These are phyloP conservation scores for Exsudoporus frostii DNA, from an alignment of 768 basidiomycete genomes.

Conservation along the genomic window DNA sequence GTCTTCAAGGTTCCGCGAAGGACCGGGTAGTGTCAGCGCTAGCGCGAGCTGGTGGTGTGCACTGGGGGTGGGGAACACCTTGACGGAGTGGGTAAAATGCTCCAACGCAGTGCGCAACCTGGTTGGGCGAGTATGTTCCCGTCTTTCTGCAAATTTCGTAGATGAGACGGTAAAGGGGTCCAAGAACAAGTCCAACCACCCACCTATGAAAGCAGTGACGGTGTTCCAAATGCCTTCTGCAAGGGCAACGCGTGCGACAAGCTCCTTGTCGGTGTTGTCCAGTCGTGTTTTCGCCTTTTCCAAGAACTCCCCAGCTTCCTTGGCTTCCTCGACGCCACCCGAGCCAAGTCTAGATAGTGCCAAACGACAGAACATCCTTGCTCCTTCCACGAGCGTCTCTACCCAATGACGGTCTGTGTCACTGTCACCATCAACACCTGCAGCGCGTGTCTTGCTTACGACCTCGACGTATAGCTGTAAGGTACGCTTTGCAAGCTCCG, in stretches of 20 bases:
- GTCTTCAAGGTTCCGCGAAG: conserved; percentile 58
- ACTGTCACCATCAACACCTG: conserved; percentile 40
- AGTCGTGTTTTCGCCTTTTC: conserved; percentile 58
- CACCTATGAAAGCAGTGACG: conserved; percentile 69
- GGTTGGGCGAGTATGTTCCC: conserved; percentile 55
- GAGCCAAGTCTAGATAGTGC: conserved; percentile 33
- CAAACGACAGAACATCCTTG: conserved; percentile 68
- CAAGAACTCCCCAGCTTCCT: conserved; percentile 60
- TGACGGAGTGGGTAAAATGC: conserved; percentile 48
- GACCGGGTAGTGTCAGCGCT: conserved; percentile 62
- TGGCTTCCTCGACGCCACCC: conserved; percentile 55
- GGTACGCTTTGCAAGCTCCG: conserved; percentile 64
- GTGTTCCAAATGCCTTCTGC: conserved; percentile 74
- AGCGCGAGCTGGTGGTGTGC: conserved; percentile 81
- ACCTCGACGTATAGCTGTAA: conserved; percentile 81
- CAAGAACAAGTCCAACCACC: conserved; percentile 4
- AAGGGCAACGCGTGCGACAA: conserved; percentile 58
- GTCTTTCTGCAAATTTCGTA: conserved; percentile 49
- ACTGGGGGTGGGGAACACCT: conserved; percentile 47
- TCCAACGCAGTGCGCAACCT: conserved; percentile 57
- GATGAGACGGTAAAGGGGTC: not conserved
- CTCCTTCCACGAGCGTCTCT: conserved; percentile 71
- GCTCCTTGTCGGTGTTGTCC: conserved; percentile 43
- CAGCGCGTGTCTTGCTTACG: conserved; percentile 76
- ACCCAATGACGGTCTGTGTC: conserved; percentile 76